Evolutionary conservation across 768 basidiomycete species (phyloP), one percentile per base, ranked within the genome.

Genomic region (Tricholoma hemisulphureum): DNA sequence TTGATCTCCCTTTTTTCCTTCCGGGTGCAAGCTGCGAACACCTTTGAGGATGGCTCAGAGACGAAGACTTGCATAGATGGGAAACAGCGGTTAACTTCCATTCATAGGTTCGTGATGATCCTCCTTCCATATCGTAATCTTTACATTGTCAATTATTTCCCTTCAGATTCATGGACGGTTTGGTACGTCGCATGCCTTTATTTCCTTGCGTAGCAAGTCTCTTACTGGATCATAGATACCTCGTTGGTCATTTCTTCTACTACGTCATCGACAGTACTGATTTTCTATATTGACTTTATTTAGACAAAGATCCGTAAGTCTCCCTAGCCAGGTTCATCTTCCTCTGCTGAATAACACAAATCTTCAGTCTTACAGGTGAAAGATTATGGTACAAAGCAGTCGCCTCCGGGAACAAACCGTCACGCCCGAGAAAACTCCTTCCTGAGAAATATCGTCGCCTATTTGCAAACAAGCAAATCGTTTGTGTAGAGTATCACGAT

Each of bases 401-500:
- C 10, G 6, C 18, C 10, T 65, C 8, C 32, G 43, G 4, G 50
- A 46, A 7, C 62, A 68, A 2, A 61, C 62, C 32, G 50, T 53
- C 53, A 70, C 71, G 55, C 32, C 57, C 61, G 50, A 57, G 41
- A 60, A 58, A 63, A 23, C 53, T 81, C 1, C 73, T 89, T 0
- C 85, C 86, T 0, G 78, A 80, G 1, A 79, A 75, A 57, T 86
- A 83, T 63, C 78, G 73, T 53, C 82, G 80, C 11, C 26, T 83
- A 2, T 91, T 91, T 58, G 74, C 80, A 21, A 86, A 83, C 62
- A 91, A 91, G 69, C 87, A 89, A 61, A 80, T 93, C 24, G 85
- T 88, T 2, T 92, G 90, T 63, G 81, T 90, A 28, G 90, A 92
- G 66, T 93, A 87, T 61, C 75, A 79, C 57, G 82, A 83, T 45